phyloP scores from a whole-genome alignment of 163 green algal species.

The Prototheca wickerhamii region DNA sequence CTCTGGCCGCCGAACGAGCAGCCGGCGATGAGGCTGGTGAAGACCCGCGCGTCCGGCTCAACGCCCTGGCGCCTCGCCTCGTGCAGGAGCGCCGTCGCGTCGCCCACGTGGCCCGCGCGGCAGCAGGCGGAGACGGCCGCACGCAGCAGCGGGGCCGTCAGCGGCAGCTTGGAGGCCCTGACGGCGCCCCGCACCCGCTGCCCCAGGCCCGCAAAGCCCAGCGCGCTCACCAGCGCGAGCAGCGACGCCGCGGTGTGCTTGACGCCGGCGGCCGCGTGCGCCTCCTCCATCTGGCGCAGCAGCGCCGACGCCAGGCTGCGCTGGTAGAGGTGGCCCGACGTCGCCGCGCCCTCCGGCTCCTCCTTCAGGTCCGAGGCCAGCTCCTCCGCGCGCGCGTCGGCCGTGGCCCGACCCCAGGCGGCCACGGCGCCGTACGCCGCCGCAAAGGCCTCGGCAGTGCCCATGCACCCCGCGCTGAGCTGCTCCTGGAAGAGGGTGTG shows the following conservation, averaged over 20 bases:
- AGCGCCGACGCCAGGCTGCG: neutral
- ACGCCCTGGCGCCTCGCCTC: neutral
- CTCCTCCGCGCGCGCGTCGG: neutral
- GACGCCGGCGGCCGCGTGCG: neutral
- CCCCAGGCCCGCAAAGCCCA: neutral
- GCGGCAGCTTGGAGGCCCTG: too few relatives aligned
- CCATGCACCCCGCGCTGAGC: too few relatives aligned
- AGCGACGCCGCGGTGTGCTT: too few relatives aligned
- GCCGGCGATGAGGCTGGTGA: constrained; percentile 38
- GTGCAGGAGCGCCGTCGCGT: neutral
- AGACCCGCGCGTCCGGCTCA: constrained; percentile 15
- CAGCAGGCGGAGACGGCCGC: neutral
- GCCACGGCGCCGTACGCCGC: neutral
- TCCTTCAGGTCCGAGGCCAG: neutral
- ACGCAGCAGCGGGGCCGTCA: too few relatives aligned
- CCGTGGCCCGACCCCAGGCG: neutral
- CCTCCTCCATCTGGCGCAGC: constrained; percentile 1
- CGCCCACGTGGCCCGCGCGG: neutral
- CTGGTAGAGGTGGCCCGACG: neutral
- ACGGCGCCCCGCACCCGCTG: neutral
- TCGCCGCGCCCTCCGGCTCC: neutral
- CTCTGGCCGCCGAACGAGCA: constrained; percentile 31
- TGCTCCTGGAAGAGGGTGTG: neutral
- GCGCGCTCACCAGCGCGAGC: neutral
- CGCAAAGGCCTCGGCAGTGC: neutral